These are phyloP conservation scores for Podaxis sp. DNA, from an alignment of 768 basidiomycete genomes.

Conservation along the genomic window DNA sequence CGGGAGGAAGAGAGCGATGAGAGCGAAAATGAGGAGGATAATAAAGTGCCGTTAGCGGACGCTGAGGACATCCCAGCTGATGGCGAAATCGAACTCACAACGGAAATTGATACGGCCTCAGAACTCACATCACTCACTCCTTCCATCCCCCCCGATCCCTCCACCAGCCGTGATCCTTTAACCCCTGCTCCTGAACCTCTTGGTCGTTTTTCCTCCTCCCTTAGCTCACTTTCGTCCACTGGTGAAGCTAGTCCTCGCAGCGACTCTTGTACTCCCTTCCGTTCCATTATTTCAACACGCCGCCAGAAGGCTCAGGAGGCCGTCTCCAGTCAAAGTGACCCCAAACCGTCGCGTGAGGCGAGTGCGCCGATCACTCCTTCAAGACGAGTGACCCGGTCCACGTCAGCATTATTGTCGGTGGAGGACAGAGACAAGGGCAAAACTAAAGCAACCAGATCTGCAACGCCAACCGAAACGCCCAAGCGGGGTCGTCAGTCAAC, in stretches of 20 bases:
- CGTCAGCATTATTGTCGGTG: conserved; percentile 22
- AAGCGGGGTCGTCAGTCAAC: conserved; percentile 19
- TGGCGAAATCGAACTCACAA: conserved; percentile 54
- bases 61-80: conserved; percentile 46
- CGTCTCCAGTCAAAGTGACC: conserved; percentile 27
- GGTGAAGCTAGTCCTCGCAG: conserved; percentile 34
- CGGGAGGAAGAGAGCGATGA: conserved; percentile 63
- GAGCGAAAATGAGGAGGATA: conserved; percentile 56
- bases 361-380: conserved; percentile 25
- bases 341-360: conserved; percentile 1
- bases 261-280: conserved; percentile 39
- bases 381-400: conserved; percentile 35
- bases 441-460: conserved; percentile 32
- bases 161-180: conserved; percentile 30
- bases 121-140: conserved; percentile 44
- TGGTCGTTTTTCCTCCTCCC: conserved; percentile 39
- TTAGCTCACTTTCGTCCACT: conserved; percentile 41
- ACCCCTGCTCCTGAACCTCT: conserved; percentile 33
- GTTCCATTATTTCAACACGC: conserved; percentile 61
- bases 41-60: conserved; percentile 43
- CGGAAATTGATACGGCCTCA: conserved; percentile 48
- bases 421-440: conserved; percentile 36
- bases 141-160: conserved; percentile 33
- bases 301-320: conserved; percentile 45
- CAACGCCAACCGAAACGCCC: conserved; percentile 31